Evolutionary conservation across 2,329 filamentous ascomycete species (phyloP), one percentile per base, ranked within the genome.

Genomic region (Paraphoma chrysanthemicola): DNA sequence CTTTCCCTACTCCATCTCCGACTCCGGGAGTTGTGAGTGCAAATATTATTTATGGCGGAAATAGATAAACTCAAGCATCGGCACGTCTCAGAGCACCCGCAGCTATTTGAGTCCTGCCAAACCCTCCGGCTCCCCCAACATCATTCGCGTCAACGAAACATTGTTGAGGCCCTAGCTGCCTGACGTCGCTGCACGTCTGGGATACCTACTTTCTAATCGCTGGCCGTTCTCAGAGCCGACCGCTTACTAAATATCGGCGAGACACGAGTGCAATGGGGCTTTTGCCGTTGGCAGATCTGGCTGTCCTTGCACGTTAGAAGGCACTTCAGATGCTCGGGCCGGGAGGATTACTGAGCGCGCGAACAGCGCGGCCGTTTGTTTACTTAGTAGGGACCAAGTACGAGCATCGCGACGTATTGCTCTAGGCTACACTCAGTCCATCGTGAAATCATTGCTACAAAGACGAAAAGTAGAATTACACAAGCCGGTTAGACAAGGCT

Each of bases 121-220:
- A 60, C 62, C 47, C 53, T 54, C 65, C 66, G 60, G 59, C 57
- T 30, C 31, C 61, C 60, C 60, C 50, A 44, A 36, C 42, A 48
- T 51, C 44, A 44, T 42, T 57, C 54, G 50, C 46, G 43, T 45
- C 54, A 57, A 55, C 36, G 54, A 51, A 57, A 63, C 61, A 59
- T 63, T 67, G 60, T 67, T 62, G 60, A 62, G 64, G 53, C 53
- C 51, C 57, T 64, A 62, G 48, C 41, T 54, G 53, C 54, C 54
- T 30, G 50, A 49, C 54, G 51, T 54, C 49, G 38, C 46, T 59
- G 56, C 53, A 53, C 16, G 45, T 47, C 36, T 39, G 51, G 49
- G 31, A 58, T 53, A 12, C 42, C 52, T 44, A 54, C 47, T 54
- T 53, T 48, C 57, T 36, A 48, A 47, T 28, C 50, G 48, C 52